Evolutionary conservation across 768 basidiomycete species (phyloP), one percentile per base, ranked within the genome.

Genomic region (Trametes villosa): DNA sequence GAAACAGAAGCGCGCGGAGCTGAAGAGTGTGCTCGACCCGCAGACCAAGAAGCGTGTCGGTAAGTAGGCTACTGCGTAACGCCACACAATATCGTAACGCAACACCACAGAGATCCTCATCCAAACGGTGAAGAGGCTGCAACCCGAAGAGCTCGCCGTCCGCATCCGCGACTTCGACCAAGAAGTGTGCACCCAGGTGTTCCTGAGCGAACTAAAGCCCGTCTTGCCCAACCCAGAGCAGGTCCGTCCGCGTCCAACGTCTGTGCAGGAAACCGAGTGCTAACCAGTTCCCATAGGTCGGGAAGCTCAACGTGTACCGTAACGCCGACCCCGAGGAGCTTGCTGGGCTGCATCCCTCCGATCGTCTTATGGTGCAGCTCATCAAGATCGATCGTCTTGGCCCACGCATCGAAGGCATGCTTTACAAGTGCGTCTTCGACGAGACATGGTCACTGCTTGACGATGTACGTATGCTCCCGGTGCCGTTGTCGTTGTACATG

Each of bases 361-460:
- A 99, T 76, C 87, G 97, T 31, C 83, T 99, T 47, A 95, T 99
- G 92, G 94, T 99, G 26, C 91, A 96, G 63, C 80, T 98, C 36
- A 97, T 98, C 68, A 94, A 97, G 72, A 95, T 98, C 27, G 86
- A 96, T 42, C 88, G 94, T 34, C 79, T 99, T 11, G 83, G 81
- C 11, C 91, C 93, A 46, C 86, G 97, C 11, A 88, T 98, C 60
- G 87, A 96, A 68, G 89, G 93, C n/a, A 98, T 99, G 97, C 79
- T 97, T 33, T 98, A 95, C 72, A 89, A 89, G 68, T 86, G 86
- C 59, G 85, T 85, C 42, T 98, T 97, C 69, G 90, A 93, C 9
- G 96, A 98, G 70, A 87, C 86, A 29, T 88, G 89, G 84, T 70
- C 83, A 9, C 76, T 98, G 45, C 79, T 94, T 52, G 91, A 96